Conservation (phyloP, 345 rosid genomes). For the Carallia brachiata region DNA sequence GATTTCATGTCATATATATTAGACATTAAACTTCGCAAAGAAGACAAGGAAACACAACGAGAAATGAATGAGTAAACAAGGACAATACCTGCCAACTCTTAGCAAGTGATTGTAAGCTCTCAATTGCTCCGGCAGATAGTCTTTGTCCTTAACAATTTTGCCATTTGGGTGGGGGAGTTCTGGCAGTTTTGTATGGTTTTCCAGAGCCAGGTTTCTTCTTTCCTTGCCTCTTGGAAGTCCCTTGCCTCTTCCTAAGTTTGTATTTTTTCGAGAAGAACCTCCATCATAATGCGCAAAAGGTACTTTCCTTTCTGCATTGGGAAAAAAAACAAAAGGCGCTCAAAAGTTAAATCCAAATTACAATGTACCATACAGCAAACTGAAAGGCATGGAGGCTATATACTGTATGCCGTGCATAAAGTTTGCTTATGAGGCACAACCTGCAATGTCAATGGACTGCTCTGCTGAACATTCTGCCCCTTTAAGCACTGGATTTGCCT, state of each 20-base stretch:
- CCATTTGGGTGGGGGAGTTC: not conserved
- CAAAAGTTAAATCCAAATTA: not conserved
- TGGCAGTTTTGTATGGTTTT: not conserved
- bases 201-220: not conserved
- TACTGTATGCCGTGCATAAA: not conserved
- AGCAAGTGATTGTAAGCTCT: not conserved
- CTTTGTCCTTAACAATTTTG: not conserved
- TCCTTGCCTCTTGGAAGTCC: not conserved
- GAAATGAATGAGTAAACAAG: not conserved
- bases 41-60: not conserved
- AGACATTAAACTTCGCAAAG: not conserved
- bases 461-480: not conserved
- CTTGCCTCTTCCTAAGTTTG: not conserved
- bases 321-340: not conserved
- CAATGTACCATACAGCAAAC: not conserved
- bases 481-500: not conserved
- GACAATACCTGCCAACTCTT: not conserved
- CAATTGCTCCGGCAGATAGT: not conserved
- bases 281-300: not conserved
- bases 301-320: not conserved
- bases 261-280: not conserved
- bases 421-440: not conserved
- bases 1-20: not conserved
- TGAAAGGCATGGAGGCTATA: not conserved
- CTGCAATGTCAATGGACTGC: conserved; percentile 3